Evolutionary conservation across 768 basidiomycete species (phyloP).

Genomic region (Leccinellum rugosiceps): DNA sequence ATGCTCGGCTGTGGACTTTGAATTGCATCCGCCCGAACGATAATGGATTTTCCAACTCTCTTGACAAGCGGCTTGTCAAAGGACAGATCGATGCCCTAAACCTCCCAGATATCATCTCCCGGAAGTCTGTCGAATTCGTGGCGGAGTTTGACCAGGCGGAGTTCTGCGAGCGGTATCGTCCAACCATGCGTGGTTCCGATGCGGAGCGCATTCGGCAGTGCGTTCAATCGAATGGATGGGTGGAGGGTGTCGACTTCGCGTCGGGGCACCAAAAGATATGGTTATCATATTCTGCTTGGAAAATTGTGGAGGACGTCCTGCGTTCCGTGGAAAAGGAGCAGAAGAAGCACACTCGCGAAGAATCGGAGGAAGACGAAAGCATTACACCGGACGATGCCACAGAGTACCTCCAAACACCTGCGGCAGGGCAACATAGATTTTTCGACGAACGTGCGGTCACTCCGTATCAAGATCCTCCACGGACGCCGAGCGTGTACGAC

Average conservation of each 20-base stretch:
- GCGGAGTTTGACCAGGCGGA: slow-evolving; percentile 45
- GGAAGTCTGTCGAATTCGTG: slow-evolving; percentile 48
- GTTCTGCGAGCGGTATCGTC: slow-evolving; percentile 54
- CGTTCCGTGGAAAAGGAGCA: slow-evolving; percentile 50
- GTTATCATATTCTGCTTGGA: slow-evolving; percentile 56
- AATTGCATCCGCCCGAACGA: slow-evolving; percentile 65
- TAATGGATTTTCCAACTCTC: slow-evolving; percentile 57
- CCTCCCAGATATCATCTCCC: slow-evolving; percentile 50
- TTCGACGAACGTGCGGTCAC: slow-evolving; percentile 30
- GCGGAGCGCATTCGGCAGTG: slow-evolving; percentile 49
- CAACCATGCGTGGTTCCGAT: slow-evolving; percentile 46
- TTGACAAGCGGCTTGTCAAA: slow-evolving; percentile 62
- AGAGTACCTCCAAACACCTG: slow-evolving; percentile 37
- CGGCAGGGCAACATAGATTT: slow-evolving; percentile 31
- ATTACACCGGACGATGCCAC: slow-evolving; percentile 37
- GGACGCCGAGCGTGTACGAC: slow-evolving; percentile 28
- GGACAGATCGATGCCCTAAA: slow-evolving; percentile 52
- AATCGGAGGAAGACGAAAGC: slow-evolving; percentile 47
- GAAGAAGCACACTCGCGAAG: slow-evolving; percentile 39
- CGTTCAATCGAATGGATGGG: slow-evolving; percentile 49
- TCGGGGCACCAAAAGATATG: slow-evolving; percentile 53
- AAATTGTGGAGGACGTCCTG: slow-evolving; percentile 55
- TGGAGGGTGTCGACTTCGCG: slow-evolving; percentile 51
- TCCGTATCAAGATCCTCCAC: slow-evolving; percentile 31
- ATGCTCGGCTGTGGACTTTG: slow-evolving; percentile 50